phyloP scores from a whole-genome alignment of 441 rosid species.

The Populus hybrid region DNA sequence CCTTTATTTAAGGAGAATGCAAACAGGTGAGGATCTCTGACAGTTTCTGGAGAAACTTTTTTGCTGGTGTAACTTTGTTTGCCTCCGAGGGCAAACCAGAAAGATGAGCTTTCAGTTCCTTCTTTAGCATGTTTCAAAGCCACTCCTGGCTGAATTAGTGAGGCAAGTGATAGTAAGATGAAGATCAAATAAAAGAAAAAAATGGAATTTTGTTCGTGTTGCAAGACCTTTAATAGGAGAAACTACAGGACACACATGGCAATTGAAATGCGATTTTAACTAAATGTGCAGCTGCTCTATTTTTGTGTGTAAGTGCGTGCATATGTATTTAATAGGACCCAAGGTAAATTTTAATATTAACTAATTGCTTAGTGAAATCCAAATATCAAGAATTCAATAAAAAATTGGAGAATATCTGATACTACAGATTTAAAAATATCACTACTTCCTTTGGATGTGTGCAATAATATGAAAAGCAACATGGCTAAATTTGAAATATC shows the following conservation, averaged over 20 bases:
- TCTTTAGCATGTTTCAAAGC: conserved; percentile 90
- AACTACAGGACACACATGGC: background rate
- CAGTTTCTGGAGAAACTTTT: conserved; percentile 55
- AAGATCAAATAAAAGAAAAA: background rate
- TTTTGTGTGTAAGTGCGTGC: background rate
- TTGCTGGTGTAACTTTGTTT: conserved; percentile 87
- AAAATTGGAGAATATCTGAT: background rate
- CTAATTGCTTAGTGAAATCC: background rate
- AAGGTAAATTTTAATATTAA: background rate
- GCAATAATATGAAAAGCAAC: background rate
- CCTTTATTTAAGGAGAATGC: conserved; percentile 71
- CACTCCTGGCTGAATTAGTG: conserved; percentile 71
- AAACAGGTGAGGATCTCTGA: conserved; percentile 89
- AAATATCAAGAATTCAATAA: background rate
- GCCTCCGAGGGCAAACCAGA: conserved; percentile 98
- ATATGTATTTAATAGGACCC: background rate
- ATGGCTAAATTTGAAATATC: background rate
- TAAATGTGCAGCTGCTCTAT: background rate
- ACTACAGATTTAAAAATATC: background rate
- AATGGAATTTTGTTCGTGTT: background rate
- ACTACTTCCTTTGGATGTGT: background rate
- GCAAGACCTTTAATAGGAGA: background rate
- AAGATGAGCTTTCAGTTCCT: conserved; percentile 97
- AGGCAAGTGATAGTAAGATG: conserved; percentile 12
- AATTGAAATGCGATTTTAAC: background rate